Evolutionary conservation across 1,284 basidiomycete genomes (phyloP).

Genomic region (Cryptococcus wingfieldii): DNA sequence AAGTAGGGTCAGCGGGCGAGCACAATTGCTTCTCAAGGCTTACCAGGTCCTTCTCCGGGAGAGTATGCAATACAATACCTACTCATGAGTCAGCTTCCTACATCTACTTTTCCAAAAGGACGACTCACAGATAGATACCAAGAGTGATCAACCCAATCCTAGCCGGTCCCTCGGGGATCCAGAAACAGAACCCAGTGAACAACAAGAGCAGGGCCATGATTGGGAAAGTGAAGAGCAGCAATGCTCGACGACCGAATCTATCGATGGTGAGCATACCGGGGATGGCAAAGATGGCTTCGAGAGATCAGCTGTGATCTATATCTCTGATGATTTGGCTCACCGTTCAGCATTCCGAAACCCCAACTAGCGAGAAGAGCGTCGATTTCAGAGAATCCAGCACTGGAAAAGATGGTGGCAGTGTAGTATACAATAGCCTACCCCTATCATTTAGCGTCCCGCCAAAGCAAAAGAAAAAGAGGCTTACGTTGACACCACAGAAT

Average conservation of each 20-base stretch:
- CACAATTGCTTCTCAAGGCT: neutral
- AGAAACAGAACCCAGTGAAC: constrained; percentile 43
- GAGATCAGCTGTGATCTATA: no score
- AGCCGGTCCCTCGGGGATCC: constrained; percentile 10
- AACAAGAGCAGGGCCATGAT: constrained; percentile 42
- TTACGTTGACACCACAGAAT: constrained; percentile 5
- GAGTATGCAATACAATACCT: constrained; percentile 39
- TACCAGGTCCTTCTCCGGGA: constrained; percentile 61
- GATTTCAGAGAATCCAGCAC: constrained; percentile 50
- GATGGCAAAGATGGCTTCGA: constrained; percentile 35
- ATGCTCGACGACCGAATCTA: constrained; percentile 66
- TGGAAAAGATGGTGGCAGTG: constrained; percentile 62
- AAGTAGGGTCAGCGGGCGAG: neutral
- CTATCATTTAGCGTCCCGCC: constrained; percentile 18
- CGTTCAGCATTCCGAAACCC: constrained; percentile 54
- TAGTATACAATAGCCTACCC: constrained; percentile 58
- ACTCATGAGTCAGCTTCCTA: no score
- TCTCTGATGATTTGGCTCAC: no score
- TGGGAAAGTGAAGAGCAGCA: constrained; percentile 56
- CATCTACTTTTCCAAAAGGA: no score
- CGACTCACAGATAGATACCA: constrained; percentile 33
- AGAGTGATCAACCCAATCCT: constrained; percentile 13
- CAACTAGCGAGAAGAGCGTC: constrained; percentile 58
- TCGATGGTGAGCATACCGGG: constrained; percentile 58
- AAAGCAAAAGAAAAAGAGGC: neutral